Conservation (phyloP, 768 basidiomycete species). For the Podaxis pistillaris region DNA sequence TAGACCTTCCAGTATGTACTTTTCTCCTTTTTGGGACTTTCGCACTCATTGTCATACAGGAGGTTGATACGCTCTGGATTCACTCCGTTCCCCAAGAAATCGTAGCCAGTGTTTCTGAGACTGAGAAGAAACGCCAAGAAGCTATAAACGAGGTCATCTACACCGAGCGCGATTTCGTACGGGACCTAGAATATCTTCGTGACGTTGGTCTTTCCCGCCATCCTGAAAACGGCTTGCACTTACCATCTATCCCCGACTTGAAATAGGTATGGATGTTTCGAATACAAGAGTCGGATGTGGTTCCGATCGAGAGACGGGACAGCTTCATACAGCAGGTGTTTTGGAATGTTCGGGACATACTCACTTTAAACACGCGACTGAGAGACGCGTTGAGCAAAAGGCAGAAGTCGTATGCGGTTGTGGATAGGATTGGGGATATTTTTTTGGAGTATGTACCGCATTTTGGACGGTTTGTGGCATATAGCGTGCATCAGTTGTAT, state of each 20-base stretch:
- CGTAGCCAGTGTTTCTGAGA: constrained; percentile 86
- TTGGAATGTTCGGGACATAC: constrained; percentile 96
- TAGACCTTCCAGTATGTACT: constrained; percentile 64
- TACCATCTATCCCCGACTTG: neutral
- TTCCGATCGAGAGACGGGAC: constrained; percentile 70
- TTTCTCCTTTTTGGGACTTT: constrained; percentile 4
- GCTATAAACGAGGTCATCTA: constrained; percentile 96
- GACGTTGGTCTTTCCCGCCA: constrained; percentile 56
- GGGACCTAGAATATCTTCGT: constrained; percentile 96
- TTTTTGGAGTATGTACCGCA: constrained; percentile 82
- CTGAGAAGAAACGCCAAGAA: constrained; percentile 95
- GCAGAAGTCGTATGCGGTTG: constrained; percentile 92
- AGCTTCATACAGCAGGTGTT: constrained; percentile 94
- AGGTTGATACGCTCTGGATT: constrained; percentile 87
- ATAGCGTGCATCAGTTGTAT: constrained; percentile 95
- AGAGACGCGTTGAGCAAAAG: constrained; percentile 92
- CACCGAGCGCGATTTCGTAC: constrained; percentile 96
- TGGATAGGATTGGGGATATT: constrained; percentile 89
- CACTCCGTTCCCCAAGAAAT: constrained; percentile 95
- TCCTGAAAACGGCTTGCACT: constrained; percentile 3
- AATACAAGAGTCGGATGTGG: constrained; percentile 70
- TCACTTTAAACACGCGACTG: constrained; percentile 89
- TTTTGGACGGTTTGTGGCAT: constrained; percentile 91
- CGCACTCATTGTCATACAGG: constrained; percentile 22
- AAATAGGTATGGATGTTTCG: constrained; percentile 85